phyloP scores from a whole-genome alignment of 2,329 filamentous ascomycete species.

The Aspergillus persii region DNA sequence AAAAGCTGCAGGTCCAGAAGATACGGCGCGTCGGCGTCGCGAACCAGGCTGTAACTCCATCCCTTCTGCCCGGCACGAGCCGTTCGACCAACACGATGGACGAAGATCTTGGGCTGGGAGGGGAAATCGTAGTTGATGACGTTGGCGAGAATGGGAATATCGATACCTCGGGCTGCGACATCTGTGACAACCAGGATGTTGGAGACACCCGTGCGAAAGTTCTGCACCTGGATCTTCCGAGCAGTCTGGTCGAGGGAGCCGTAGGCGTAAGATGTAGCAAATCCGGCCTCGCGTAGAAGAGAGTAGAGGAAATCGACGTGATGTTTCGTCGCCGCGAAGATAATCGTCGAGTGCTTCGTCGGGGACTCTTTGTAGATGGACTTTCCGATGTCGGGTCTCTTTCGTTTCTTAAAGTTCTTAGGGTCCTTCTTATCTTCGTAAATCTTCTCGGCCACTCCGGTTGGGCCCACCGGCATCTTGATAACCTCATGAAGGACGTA shows the following conservation, averaged over 20 bases:
- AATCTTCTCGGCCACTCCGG: slow-evolving; percentile 51
- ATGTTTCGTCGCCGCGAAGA: slow-evolving; percentile 94
- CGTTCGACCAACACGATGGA: slow-evolving; percentile 93
- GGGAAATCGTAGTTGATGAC: slow-evolving; percentile 99
- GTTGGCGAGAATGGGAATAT: slow-evolving; percentile 93
- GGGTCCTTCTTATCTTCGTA: slow-evolving; percentile 47
- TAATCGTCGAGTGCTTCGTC: slow-evolving; percentile 86
- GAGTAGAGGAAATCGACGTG: slow-evolving; percentile 90
- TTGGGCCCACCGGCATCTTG: slow-evolving; percentile 72
- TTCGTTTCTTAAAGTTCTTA: slow-evolving; percentile 45
- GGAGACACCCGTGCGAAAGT: slow-evolving; percentile 78
- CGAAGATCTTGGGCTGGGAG: slow-evolving; percentile 92
- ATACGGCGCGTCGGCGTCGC: slow-evolving; percentile 86
- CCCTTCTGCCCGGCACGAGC: slow-evolving; percentile 88
- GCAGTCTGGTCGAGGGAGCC: slow-evolving; percentile 93
- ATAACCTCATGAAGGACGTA: slow-evolving; percentile 90
- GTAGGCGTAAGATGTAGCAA: slow-evolving; percentile 90
- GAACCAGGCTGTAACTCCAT: slow-evolving; percentile 92
- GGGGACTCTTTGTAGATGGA: slow-evolving; percentile 65
- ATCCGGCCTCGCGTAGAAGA: slow-evolving; percentile 77
- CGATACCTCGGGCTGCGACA: slow-evolving; percentile 93
- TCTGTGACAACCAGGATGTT: slow-evolving; percentile 96
- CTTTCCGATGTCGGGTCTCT: slow-evolving; percentile 49
- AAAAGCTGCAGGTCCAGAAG: slow-evolving; percentile 92
- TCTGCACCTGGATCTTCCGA: slow-evolving; percentile 84